Evolutionary conservation across 495 filamentous ascomycete genomes (phyloP), one percentile per base, ranked within the genome.

Genomic region (Neurospora hispaniola): DNA sequence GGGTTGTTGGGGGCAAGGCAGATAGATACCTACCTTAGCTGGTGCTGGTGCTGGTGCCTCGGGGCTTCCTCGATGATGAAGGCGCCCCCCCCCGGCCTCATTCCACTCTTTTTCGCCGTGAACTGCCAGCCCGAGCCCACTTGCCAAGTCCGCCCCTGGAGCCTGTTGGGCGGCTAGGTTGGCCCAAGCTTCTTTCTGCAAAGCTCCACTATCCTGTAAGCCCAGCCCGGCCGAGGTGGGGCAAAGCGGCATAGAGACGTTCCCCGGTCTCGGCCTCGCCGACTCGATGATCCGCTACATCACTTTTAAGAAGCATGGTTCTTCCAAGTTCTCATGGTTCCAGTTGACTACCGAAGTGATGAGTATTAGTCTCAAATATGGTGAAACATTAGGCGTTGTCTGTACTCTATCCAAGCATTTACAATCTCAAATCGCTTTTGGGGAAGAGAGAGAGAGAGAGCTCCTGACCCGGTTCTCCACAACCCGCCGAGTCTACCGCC

Each of bases 51-150:
- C n/a, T n/a, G 43, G 18, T 35, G 27, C 31, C 54, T 62, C 27
- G 54, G 54, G 70, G 70, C 69, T 69, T 72, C 73, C 72, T 72
- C 71, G 74, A 80, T 76, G 76, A 77, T 77, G 77, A 75, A 78
- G 7, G 4, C 35, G 27, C 27, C 27, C 27, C 27, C 27, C 23
- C 35, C 35, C 35, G 77, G 75, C 73, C 73, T 71, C 70, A 62
- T 71, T 62, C 70, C 54, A 62, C 54, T 23, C 20, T 54, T 54
- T 48, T 54, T 54, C 46, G 46, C 46, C 46, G 46, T 54, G 54
- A 62, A 31, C 48, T 62, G 48, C 48, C 48, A 31, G 48, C 23
- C 48, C 12, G 23, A 62, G 48, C 48, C 48, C 48, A 62, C 23
- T 35, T 62, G 54, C 54, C 27, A 62, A 62, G 54, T 35, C 54